These are phyloP conservation scores for Globisporangium perplexum DNA, from an alignment of 352 stramenopile species.

Conservation along the genomic window DNA sequence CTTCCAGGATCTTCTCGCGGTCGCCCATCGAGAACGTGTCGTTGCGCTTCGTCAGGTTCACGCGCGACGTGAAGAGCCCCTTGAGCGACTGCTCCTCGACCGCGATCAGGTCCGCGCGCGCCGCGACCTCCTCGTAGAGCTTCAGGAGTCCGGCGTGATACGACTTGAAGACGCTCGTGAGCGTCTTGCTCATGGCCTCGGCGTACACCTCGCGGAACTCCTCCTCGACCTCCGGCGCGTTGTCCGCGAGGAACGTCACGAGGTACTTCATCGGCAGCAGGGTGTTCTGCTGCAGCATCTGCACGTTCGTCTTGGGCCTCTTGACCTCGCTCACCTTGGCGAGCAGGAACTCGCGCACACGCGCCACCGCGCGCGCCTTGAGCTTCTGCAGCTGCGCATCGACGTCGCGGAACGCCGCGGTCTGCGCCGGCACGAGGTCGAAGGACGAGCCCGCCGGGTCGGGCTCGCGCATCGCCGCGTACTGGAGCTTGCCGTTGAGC, in stretches of 20 bases:
- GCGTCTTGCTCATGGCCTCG: conserved; percentile 95
- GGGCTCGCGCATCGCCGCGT: conserved; percentile 62
- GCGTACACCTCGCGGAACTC: conserved; percentile 96
- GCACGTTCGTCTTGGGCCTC: conserved; percentile 97
- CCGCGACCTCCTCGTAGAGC: conserved; percentile 92
- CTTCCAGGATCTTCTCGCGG: conserved; percentile 87
- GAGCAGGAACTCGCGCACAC: conserved; percentile 93
- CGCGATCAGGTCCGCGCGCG: conserved; percentile 91
- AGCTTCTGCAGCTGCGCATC: conserved; percentile 90
- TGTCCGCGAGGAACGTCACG: conserved; percentile 92
- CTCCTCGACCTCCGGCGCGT: conserved; percentile 90
- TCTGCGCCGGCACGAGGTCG: conserved; percentile 87
- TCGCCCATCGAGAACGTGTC: conserved; percentile 93
- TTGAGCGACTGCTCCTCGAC: conserved; percentile 94
- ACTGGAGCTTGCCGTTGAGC: conserved; percentile 92
- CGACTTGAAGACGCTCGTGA: conserved; percentile 94
- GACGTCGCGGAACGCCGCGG: conserved; percentile 91
- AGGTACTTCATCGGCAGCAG: conserved; percentile 96
- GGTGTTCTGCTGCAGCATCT: conserved; percentile 97
- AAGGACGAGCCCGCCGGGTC: conserved; percentile 68
- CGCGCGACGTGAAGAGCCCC: conserved; percentile 74
- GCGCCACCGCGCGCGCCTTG: conserved; percentile 59
- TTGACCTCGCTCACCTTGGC: conserved; percentile 91
- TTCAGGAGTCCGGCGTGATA: conserved; percentile 95
- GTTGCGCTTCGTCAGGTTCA: conserved; percentile 94